Evolutionary conservation across 306 rosid species (phyloP), one percentile per base, ranked within the genome.

Genomic region (Lablab purpureus): DNA sequence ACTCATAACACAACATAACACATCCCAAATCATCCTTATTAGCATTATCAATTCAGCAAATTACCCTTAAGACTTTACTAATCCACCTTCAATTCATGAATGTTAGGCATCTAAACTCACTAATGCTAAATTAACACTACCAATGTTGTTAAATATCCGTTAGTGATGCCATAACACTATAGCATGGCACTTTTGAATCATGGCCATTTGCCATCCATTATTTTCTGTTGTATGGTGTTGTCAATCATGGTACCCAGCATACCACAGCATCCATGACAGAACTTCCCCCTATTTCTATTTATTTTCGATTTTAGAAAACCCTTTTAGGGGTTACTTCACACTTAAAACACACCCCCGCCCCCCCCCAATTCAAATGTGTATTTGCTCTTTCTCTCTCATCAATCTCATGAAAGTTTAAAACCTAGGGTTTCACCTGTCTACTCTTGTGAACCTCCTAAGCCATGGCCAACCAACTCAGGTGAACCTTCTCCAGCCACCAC

Each of bases 81-180:
- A 40, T 65, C 17, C 46, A 27, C 46, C 32, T 37, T 49, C 58
- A 52, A 32, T 21, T 77, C 75, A 52, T 40, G 59, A 43, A 73
- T 30, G 37, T 27, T 51, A 32, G 59, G 32, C 62, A 28, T 45
- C 25, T 55, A 67, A 78, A 68, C 45, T 70, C 36, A 18, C 50
- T 37, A 30, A n/a, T n/a, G 64, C 37, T 37, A n/a, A 5, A 23
- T 12, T 67, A 37, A 14, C 52, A 52, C 30, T 10, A 46, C 22
- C 55, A 50, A 17, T n/a, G 21, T n/a, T 50, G 55, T 50, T 50
- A 15, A 49, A 50, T 50, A 50, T 2, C 55, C 14, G 19, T 13
- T 47, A 14, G n/a, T n/a, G n/a, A n/a, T n/a, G n/a, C n/a, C 10
- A 17, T 50, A 17, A 50, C 22, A 50, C 55, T 50, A 49, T 49